Conservation (phyloP, 495 filamentous ascomycete genomes). For the Hypoxylon lienhwacheense region DNA sequence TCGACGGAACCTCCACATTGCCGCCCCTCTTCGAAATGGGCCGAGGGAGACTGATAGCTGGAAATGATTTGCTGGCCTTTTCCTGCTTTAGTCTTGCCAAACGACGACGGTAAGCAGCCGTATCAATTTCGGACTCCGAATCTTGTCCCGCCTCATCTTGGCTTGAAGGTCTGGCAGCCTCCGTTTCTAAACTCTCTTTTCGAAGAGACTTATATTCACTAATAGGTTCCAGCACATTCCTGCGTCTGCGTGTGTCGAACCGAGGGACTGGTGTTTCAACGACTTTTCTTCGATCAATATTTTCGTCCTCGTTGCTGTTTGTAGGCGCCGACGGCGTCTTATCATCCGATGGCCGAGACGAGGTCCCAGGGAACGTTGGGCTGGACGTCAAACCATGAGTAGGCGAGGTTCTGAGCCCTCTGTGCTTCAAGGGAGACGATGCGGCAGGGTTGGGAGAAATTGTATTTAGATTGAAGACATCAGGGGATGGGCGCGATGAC, state of each 20-base stretch:
- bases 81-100: constrained; percentile 39
- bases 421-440: constrained; percentile 50
- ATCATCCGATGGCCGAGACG: constrained; percentile 18
- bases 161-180: constrained; percentile 18
- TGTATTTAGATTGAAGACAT: constrained; percentile 40
- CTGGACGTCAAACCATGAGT: constrained; percentile 39
- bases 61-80: constrained; percentile 42
- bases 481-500: constrained; percentile 52
- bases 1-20: constrained; percentile 46
- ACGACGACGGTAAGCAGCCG: constrained; percentile 23
- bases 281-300: constrained; percentile 10
- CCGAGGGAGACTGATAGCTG: constrained; percentile 42
- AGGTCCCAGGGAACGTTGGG: constrained; percentile 23
- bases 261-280: constrained; percentile 15
- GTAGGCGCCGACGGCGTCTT: constrained; percentile 22
- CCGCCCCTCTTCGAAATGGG: constrained; percentile 25
- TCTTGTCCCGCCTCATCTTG: constrained; percentile 22
- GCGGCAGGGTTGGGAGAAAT: constrained; percentile 44
- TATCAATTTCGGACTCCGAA: constrained; percentile 26
- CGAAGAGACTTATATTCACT: constrained; percentile 31
- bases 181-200: constrained; percentile 23
- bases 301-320: constrained; percentile 13
- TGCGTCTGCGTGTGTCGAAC: constrained; percentile 6
- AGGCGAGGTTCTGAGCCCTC: constrained; percentile 45
- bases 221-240: constrained; percentile 31